Evolutionary conservation across 2,329 filamentous ascomycete genomes (phyloP).

Genomic region (Alternaria gansuensis): DNA sequence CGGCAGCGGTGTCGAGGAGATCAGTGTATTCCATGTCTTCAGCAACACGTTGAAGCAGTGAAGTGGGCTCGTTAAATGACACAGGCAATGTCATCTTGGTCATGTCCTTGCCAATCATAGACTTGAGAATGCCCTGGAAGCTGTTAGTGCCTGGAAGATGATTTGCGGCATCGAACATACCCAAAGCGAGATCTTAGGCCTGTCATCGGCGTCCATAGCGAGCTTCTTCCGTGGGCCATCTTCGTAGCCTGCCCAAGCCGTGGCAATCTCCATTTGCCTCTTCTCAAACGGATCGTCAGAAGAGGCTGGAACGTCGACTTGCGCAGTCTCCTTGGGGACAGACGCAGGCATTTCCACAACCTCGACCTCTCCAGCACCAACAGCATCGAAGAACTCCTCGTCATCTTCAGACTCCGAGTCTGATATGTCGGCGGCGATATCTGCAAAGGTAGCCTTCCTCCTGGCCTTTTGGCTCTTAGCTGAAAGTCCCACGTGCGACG

Average conservation of each 20-base stretch:
- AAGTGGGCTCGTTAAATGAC: slow-evolving; percentile 98
- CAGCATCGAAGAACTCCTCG: slow-evolving; percentile 96
- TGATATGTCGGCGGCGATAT: slow-evolving; percentile 72
- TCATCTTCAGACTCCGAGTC: slow-evolving; percentile 78
- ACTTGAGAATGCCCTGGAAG: slow-evolving; percentile 87
- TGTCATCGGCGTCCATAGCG: slow-evolving; percentile 89
- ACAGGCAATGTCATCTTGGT: slow-evolving; percentile 99
- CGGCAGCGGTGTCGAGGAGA: slow-evolving; percentile 86
- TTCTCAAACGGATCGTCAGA: slow-evolving; percentile 60
- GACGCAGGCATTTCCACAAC: slow-evolving; percentile 70
- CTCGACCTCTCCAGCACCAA: slow-evolving; percentile 91
- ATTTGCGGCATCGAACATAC: slow-evolving; percentile 58
- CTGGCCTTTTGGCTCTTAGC: slow-evolving; percentile 47
- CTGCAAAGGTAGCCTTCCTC: slow-evolving; percentile 72
- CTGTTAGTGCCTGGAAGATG: slow-evolving; percentile 34
- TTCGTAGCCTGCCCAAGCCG: slow-evolving; percentile 89
- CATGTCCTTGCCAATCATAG: slow-evolving; percentile 99
- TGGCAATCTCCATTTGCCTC: slow-evolving; percentile 71
- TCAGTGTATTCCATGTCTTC: slow-evolving; percentile 99
- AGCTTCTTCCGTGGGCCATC: slow-evolving; percentile 81
- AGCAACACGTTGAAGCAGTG: slow-evolving; percentile 89
- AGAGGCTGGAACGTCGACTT: slow-evolving; percentile 32
- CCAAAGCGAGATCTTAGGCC: slow-evolving; percentile 95
- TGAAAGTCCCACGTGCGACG: slow-evolving; percentile 30
- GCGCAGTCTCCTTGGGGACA: slow-evolving; percentile 51